Evolutionary conservation across 2,329 filamentous ascomycete species (phyloP), one percentile per base, ranked within the genome.

Genomic region (Cladosporium sp.): DNA sequence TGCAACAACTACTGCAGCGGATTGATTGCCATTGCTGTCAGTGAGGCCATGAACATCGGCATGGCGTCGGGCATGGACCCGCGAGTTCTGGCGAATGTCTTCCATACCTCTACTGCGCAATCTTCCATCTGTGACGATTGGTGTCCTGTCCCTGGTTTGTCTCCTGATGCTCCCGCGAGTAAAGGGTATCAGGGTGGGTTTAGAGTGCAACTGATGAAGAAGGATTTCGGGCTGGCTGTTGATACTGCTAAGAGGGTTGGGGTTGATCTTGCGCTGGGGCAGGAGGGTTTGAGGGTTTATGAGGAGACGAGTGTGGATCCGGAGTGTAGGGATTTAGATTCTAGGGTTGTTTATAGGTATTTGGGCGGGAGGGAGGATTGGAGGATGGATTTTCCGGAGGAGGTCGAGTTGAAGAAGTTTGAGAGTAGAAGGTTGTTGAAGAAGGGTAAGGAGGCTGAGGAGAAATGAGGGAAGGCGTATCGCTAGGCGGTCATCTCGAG

Each of bases 1-100:
- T 79, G 73, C 49, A 83, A 83, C 59, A 83, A 83, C 57, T 83
- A 83, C 61, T 71, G 77, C 42, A 79, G 75, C 0, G 78, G 77
- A 1, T 66, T 81, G 18, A 82, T 83, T 51, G 75, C 78, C 5
- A 79, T 83, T 47, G 79, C 78, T 0, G 73, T 70, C 38, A 72
- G 76, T 0, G 80, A 83, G 60, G 78, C 78, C 1, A 76, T 83
- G 69, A 75, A 81, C 52, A 78, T 83, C 62, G 79, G 78, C 0
- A 83, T 83, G 68, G 66, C 71, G 1, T 72, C 75, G 5, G 79
- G 80, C 0, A 67, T 83, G 49, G 77, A 82, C 53, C 77, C 79
- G 0, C 63, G 73, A 4, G 71, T 78, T 2, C 66, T 83, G 19
- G 70, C 74, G 1, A 73, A 72, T 40, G 73, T 80, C 4, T 79